These are phyloP conservation scores for Arachis monticola DNA, from an alignment of 331 rosid genomes.

Conservation along the genomic window DNA sequence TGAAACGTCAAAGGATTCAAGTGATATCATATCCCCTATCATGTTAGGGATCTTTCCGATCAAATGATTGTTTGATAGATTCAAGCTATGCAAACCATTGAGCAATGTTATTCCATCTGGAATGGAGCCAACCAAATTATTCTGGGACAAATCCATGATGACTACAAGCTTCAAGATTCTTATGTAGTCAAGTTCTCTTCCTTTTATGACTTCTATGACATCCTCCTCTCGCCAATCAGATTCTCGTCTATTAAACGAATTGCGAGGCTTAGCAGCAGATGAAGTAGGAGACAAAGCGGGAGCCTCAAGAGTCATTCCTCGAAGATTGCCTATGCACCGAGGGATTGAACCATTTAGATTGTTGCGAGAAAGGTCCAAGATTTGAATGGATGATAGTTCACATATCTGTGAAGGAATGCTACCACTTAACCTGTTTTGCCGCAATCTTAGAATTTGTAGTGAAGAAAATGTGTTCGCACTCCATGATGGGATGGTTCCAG, in stretches of 20 bases:
- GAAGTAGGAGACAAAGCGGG: too few relatives aligned
- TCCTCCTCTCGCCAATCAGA: background rate
- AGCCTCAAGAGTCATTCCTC: background rate
- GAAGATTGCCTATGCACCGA: slow-evolving; percentile 15
- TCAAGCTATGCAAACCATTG: background rate
- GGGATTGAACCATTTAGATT: slow-evolving; percentile 31
- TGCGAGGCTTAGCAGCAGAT: too few relatives aligned
- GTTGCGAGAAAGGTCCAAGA: slow-evolving; percentile 45
- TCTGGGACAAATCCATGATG: background rate
- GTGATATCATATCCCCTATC: background rate
- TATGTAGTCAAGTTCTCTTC: background rate
- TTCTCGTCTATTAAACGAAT: too few relatives aligned
- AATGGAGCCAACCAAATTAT: background rate
- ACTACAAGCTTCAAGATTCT: background rate
- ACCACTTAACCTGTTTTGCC: slow-evolving; percentile 29
- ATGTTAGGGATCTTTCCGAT: background rate
- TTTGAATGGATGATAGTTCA: background rate
- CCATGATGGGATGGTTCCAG: slow-evolving; percentile 36
- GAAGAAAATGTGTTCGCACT: background rate
- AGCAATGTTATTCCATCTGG: background rate
- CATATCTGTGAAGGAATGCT: slow-evolving; percentile 36
- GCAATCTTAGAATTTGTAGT: slow-evolving; percentile 23
- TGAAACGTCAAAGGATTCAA: slow-evolving; percentile 9
- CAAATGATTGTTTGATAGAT: background rate
- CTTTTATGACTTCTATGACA: slow-evolving; percentile 21